A percentile compares a stretch with the other conserved stretches of the same genome.
phyloP scores from a whole-genome alignment of 495 filamentous ascomycete genomes.

The Penicillium silybi region DNA sequence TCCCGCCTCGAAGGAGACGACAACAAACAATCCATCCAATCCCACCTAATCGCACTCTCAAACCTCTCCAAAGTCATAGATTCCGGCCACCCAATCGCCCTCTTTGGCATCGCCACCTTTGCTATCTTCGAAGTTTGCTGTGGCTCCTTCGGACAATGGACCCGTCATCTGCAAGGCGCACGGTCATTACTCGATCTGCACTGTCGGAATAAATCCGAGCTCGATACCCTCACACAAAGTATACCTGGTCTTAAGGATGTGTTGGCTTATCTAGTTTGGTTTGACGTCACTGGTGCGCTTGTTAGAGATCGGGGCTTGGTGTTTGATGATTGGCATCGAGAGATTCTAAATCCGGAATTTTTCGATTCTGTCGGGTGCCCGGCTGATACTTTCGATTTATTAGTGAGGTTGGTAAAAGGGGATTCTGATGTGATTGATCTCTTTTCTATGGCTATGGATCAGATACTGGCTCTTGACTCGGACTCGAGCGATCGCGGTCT shows the following conservation, averaged over 20 bases:
- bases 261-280: slow-evolving; percentile 32
- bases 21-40: slow-evolving; percentile 22
- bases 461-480: slow-evolving; percentile 12
- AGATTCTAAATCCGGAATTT: slow-evolving; percentile 18
- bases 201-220: slow-evolving; percentile 21
- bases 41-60: slow-evolving; percentile 25
- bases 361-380: slow-evolving; percentile 32
- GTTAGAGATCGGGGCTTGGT: slow-evolving; percentile 21
- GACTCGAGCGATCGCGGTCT: slow-evolving; percentile 14
- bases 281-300: slow-evolving; percentile 28
- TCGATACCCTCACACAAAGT: slow-evolving; percentile 17
- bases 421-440: slow-evolving; percentile 11
- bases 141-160: slow-evolving; percentile 31
- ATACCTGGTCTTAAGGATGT: slow-evolving; percentile 27
- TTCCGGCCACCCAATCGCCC: slow-evolving; percentile 27
- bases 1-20: slow-evolving; percentile 20
- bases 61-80: slow-evolving; percentile 29
- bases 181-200: slow-evolving; percentile 32
- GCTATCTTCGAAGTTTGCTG: slow-evolving; percentile 35
- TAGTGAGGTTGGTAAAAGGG: slow-evolving; percentile 21
- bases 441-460: slow-evolving; percentile 20
- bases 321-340: slow-evolving; percentile 33
- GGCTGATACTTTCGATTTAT: slow-evolving; percentile 27
- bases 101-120: slow-evolving; percentile 33
- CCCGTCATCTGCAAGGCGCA: slow-evolving; percentile 31